Base-by-base conservation (phyloP, 371 early-diverging fungal species). In the Umbelopsis sp. region DNA sequence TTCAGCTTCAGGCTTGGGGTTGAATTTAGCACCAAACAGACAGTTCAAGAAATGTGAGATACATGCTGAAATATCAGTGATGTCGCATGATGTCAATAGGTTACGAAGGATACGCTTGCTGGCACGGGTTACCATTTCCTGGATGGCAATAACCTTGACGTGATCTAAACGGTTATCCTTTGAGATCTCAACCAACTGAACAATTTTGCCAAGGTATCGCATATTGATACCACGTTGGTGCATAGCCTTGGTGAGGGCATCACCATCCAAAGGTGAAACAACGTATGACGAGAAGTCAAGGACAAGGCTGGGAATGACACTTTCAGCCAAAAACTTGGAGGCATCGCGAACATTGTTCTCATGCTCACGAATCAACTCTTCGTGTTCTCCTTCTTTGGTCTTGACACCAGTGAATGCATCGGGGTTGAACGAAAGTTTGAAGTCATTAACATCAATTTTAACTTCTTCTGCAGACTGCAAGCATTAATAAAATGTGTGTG, bases 211-310 rank as follows among this genome's bases (percentile, higher is more conserved):
- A 11, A 98, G 86, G 74, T 97, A 97, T 64, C 98, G 90, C 95
- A 97, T 96, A 83, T 97, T 98, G 80, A 98, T 91, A 74, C 98
- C 98, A 46, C 95, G 94, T 63, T 89, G 91, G 73, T 98, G 98
- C 88, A 98, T 89, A 9, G 90, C 84, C 70, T 85, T 86, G n/a
- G 92, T 90, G 53, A 97, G 81, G 18, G 91, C 84, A 63, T 87
- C 89, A 50, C 94, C 92, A 75, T 94, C 96, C 29, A 94, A 75
- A 41, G 96, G 96, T 12, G 92, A 88, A 29, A 87, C 82, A n/a
- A 86, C 74, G 72, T 91, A 88, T 11, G 87, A 83, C 7, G 88
- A 87, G 52, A 95, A 87, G 50, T 96, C 95, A 65, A 87, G 77
- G 32, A 93, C 92, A 62, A 95, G 74, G 6, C 86, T 85, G 11